phyloP scores from a whole-genome alignment of 2,329 filamentous ascomycete genomes.

The Colletotrichum incanum region DNA sequence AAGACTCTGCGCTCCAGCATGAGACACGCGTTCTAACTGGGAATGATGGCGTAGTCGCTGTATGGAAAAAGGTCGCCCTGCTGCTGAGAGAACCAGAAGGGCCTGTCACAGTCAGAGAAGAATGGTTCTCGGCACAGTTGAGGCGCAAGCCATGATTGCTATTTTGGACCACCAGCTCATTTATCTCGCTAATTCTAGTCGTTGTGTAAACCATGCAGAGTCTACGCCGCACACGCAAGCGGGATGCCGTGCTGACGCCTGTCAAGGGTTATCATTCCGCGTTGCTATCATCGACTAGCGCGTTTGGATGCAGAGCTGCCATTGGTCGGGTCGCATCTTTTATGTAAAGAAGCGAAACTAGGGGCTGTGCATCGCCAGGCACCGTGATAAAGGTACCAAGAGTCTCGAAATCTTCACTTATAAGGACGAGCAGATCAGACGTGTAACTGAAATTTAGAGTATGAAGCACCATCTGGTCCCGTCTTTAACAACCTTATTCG shows the following conservation, averaged over 20 bases:
- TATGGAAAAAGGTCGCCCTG: constrained; percentile 26
- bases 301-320: neutral
- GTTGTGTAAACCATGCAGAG: too few species aligned
- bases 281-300: neutral
- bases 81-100: constrained; percentile 29
- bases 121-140: constrained; percentile 21
- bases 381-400: neutral
- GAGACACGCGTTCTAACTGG: neutral
- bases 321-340: constrained; percentile 19
- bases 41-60: constrained; percentile 3
- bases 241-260: neutral
- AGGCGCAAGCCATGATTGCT: constrained; percentile 26
- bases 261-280: neutral
- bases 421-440: neutral
- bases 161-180: neutral
- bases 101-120: constrained; percentile 21
- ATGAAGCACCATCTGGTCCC: neutral
- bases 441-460: neutral
- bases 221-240: neutral
- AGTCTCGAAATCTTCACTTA: neutral
- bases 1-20: constrained; percentile 43
- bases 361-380: constrained; percentile 16
- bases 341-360: neutral
- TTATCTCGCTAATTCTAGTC: too few species aligned
- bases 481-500: neutral